These are phyloP conservation scores for Aspergillus ustus DNA, from an alignment of 2,329 filamentous ascomycete genomes.

Conservation along the genomic window DNA sequence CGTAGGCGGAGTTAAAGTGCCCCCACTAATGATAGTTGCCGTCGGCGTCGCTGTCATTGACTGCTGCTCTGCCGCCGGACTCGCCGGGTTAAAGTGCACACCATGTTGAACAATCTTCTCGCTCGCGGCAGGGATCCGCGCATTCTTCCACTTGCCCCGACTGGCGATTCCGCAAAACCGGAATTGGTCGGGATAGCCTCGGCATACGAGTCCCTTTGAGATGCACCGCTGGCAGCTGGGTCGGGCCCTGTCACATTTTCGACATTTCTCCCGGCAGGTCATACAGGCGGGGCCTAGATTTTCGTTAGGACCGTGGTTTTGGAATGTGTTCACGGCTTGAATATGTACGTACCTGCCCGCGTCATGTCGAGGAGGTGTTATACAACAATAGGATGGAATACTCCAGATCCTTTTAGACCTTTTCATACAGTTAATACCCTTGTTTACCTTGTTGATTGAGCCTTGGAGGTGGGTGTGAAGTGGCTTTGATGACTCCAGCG, in stretches of 20 bases:
- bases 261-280: constrained; percentile 40
- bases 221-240: constrained; percentile 37
- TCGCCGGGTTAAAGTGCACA: no score
- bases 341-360: constrained; percentile 15
- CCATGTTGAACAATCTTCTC: not conserved
- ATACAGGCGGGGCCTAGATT: constrained; percentile 36
- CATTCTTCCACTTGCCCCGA: constrained; percentile 37
- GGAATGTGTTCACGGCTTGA: not conserved
- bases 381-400: not conserved
- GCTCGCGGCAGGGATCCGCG: constrained; percentile 25
- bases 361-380: constrained; percentile 9
- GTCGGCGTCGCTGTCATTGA: no score
- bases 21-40: not conserved
- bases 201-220: constrained; percentile 36
- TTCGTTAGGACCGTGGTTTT: not conserved
- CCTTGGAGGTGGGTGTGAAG: no score
- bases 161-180: constrained; percentile 37
- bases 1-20: not conserved
- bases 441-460: no score
- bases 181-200: constrained; percentile 39
- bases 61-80: no score
- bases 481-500: no score
- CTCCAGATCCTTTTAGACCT: no score
- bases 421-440: no score
- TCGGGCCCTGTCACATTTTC: constrained; percentile 37